Conservation (phyloP, 2,329 filamentous ascomycete species). For the Pseudogymnoascus sp. region DNA sequence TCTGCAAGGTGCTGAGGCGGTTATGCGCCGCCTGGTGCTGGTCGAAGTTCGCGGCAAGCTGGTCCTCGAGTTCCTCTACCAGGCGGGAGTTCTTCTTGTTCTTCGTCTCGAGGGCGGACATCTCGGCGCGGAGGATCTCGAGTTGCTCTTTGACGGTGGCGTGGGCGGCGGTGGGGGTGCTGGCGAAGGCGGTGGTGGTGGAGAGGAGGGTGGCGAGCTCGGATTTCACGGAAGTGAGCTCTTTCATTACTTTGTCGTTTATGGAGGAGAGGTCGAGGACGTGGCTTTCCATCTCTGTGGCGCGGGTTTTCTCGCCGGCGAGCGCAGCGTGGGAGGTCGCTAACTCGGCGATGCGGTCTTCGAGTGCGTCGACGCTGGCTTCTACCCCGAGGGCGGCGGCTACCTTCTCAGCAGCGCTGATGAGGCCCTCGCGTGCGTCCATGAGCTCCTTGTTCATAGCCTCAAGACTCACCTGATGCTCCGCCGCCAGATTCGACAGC, state of each 20-base stretch:
- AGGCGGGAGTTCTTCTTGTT: constrained; percentile 89
- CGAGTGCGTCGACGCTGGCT: constrained; percentile 59
- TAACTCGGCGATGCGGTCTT: constrained; percentile 51
- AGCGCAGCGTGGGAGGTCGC: constrained; percentile 53
- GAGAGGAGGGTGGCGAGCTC: constrained; percentile 46
- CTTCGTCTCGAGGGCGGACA: constrained; percentile 51
- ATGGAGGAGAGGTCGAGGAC: constrained; percentile 48
- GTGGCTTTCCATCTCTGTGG: constrained; percentile 47
- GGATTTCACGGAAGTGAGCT: constrained; percentile 54
- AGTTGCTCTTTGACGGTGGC: constrained; percentile 48
- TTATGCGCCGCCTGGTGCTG: constrained; percentile 81
- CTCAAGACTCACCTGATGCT: constrained; percentile 49
- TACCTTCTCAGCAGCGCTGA: constrained; percentile 56
- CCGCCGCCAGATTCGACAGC: constrained; percentile 49
- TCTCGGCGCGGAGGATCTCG: constrained; percentile 56
- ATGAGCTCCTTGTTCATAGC: constrained; percentile 54
- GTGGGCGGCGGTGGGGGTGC: constrained; percentile 34
- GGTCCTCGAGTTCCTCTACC: constrained; percentile 93
- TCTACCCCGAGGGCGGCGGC: constrained; percentile 52
- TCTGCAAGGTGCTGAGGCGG: constrained; percentile 72
- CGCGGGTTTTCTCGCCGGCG: constrained; percentile 49
- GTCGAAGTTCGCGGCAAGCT: constrained; percentile 90
- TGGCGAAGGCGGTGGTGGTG: constrained; percentile 37
- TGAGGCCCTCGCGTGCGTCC: constrained; percentile 58
- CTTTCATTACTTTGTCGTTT: constrained; percentile 51